Evolutionary conservation across 2,329 filamentous ascomycete species (phyloP).

Genomic region (Taxawa tesnikishii): DNA sequence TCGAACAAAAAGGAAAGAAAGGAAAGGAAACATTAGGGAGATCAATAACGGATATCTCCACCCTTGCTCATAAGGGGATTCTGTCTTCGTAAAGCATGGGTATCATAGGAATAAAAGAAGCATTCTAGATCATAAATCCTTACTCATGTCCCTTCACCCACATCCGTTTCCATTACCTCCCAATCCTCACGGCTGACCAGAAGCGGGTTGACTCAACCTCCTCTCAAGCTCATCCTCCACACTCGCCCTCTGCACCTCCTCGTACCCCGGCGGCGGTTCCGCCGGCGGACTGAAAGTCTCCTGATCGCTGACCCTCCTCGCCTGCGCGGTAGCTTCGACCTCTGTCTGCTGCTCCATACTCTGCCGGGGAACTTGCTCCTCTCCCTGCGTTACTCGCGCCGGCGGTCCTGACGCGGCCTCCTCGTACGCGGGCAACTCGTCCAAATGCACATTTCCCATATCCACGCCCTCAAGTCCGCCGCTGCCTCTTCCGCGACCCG

Average conservation of each 20-base stretch:
- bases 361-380: constrained; percentile 11
- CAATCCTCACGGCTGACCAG: too few species aligned
- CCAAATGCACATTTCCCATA: constrained; percentile 58
- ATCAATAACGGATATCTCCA: too few species aligned
- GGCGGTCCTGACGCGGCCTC: constrained; percentile 30
- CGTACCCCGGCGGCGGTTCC: constrained; percentile 82
- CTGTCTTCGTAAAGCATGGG: too few species aligned
- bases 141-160: too few species aligned
- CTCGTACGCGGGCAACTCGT: constrained; percentile 82
- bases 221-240: constrained; percentile 60
- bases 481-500: constrained; percentile 18
- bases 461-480: constrained; percentile 36
- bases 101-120: too few species aligned
- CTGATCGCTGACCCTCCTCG: constrained; percentile 13
- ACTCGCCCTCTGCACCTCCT: constrained; percentile 76
- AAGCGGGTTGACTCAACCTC: constrained; percentile 23
- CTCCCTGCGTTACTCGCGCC: constrained; percentile 9
- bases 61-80: too few species aligned
- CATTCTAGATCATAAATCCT: too few species aligned
- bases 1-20: too few species aligned
- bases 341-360: constrained; percentile 9
- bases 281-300: constrained; percentile 37
- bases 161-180: too few species aligned
- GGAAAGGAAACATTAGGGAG: too few species aligned
- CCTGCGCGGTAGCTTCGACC: constrained; percentile 9